A percentile compares a stretch with the other conserved stretches of the same genome.
These are phyloP conservation scores for Venturia pyrina DNA, from an alignment of 2,329 filamentous ascomycete genomes.

Conservation along the genomic window DNA sequence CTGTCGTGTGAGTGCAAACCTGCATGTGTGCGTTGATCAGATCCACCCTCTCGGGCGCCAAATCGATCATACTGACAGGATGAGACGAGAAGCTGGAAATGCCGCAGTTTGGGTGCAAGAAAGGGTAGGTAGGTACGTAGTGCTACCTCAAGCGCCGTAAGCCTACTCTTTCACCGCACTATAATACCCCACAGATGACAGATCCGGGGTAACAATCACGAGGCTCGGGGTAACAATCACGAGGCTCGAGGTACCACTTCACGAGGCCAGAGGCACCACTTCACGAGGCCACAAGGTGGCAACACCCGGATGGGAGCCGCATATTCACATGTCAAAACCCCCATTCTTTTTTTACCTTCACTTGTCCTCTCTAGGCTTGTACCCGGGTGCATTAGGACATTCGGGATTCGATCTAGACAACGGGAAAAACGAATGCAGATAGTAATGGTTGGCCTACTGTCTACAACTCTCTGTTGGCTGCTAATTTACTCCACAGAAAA, in stretches of 20 bases:
- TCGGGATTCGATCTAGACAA: neutral
- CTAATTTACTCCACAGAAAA: neutral
- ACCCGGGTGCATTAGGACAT: neutral
- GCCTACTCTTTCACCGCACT: neutral
- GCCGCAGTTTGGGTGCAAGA: neutral
- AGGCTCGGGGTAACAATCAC: neutral
- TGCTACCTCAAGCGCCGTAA: neutral
- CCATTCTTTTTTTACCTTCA: too few relatives aligned
- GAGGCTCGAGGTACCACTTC: neutral
- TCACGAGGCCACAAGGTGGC: neutral
- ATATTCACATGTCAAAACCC: neutral
- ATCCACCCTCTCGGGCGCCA: neutral
- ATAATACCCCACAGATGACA: neutral
- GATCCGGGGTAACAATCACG: neutral
- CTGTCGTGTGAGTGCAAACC: neutral
- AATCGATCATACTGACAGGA: neutral
- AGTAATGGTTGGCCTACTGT: neutral
- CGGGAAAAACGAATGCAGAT: neutral
- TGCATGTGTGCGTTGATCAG: neutral
- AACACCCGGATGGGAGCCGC: neutral
- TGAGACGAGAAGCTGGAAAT: neutral
- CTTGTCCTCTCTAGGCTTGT: neutral
- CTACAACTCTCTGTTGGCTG: neutral
- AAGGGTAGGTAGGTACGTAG: neutral
- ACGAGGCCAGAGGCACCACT: too few relatives aligned